Evolutionary conservation across 768 basidiomycete species (phyloP), one percentile per base, ranked within the genome.

Genomic region (Agrocybe pediades): DNA sequence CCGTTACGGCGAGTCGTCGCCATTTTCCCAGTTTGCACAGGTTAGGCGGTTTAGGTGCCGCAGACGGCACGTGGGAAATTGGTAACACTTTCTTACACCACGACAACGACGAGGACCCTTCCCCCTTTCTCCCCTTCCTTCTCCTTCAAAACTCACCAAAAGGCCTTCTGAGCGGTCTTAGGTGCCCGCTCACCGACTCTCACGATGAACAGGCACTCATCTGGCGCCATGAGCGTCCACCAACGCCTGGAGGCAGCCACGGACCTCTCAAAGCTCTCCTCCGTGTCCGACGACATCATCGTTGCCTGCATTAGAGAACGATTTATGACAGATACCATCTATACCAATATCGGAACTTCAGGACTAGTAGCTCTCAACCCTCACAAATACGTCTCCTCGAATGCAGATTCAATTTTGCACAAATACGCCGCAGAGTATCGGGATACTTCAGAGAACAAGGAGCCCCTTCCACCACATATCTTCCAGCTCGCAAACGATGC

Each of bases 401-500:
- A 92, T 62, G 84, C 90, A 58, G 95, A 98, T 73, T 83, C 88
- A 0, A 72, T 90, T 26, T 74, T 98, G 25, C 83, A 91, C 69
- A 88, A 90, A 67, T 97, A 97, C 66, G 88, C 92, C 2, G 78
- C 87, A 17, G 88, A 95, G 63, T 93, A 95, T 65, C 81, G 92
- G 40, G 85, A 92, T 62, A 86, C 89, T 5, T 73, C 79, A 9
- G 79, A 81, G 46, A 80, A 82, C 61, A 86, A 83, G 68, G 75
- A 78, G 46, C 68, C 71, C 8, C 76, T 86, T 2, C 82, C 86
- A 27, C 96, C 96, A 1, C 96, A 99, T 64, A 85, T 98, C 40
- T 98, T 97, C 68, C 88, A 95, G 64, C 78, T 93, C 43, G 91
- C 92, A 5, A 88, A 93, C 62, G 89, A 91, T 71, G 87, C 92